Conservation (phyloP, 2,329 filamentous ascomycete genomes). For the Alternaria rosae region DNA sequence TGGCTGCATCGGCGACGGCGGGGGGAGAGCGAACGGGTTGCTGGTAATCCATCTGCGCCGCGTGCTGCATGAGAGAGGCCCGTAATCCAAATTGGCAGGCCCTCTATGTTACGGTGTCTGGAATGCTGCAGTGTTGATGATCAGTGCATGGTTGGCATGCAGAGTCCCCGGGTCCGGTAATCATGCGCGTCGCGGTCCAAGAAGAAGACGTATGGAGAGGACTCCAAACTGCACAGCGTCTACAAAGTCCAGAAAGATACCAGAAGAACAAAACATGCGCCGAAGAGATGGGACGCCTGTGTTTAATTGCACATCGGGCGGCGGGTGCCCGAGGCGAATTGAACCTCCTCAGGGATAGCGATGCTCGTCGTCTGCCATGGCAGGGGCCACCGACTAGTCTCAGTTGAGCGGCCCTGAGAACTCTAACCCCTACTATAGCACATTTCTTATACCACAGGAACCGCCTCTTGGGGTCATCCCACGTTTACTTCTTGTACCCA, state of each 20-base stretch:
- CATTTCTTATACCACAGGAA: slow-evolving; percentile 1
- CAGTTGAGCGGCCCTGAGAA: background rate
- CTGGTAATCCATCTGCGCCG: slow-evolving; percentile 11
- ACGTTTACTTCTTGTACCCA: background rate
- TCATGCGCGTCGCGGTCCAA: background rate
- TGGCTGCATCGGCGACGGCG: background rate
- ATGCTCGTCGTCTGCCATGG: slow-evolving; percentile 2
- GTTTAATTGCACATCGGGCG: slow-evolving; percentile 15
- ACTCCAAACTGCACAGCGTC: background rate
- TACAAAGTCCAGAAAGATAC: background rate
- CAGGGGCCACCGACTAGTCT: slow-evolving; percentile 12
- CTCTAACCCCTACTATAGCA: slow-evolving; percentile 1
- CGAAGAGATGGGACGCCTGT: slow-evolving; percentile 9
- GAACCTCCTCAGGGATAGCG: slow-evolving; percentile 9
- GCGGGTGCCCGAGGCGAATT: slow-evolving; percentile 9
- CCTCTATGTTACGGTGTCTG: slow-evolving; percentile 9
- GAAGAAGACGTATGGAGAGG: background rate
- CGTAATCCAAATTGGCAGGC: slow-evolving; percentile 6
- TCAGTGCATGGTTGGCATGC: slow-evolving; percentile 16
- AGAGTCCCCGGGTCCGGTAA: slow-evolving; percentile 1
- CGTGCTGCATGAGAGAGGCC: slow-evolving; percentile 4
- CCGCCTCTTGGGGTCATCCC: background rate
- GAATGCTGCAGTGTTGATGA: slow-evolving; percentile 7
- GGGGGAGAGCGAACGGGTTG: slow-evolving; percentile 6
- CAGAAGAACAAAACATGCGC: background rate